Evolutionary conservation across 345 rosid genomes (phyloP).

Genomic region (Bruguiera sexangula): DNA sequence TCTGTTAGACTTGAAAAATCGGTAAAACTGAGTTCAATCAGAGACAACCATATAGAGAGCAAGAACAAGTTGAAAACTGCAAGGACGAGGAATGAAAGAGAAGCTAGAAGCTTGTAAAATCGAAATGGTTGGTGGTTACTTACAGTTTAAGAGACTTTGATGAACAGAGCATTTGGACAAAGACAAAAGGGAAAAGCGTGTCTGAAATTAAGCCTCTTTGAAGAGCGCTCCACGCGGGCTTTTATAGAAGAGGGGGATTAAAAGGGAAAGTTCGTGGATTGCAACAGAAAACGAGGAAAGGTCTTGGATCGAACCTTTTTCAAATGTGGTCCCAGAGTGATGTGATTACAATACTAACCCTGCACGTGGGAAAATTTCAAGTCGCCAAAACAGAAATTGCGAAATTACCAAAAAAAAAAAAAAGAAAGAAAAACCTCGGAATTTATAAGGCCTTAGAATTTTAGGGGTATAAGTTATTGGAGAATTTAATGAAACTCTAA

Average conservation of each 20-base stretch:
- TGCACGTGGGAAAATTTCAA: too few species aligned
- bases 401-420: too few species aligned
- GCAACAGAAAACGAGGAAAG: too few species aligned
- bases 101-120: background rate
- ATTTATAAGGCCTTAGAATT: too few species aligned
- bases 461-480: too few species aligned
- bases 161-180: background rate
- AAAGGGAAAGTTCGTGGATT: slow-evolving; percentile 22
- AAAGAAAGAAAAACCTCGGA: too few species aligned
- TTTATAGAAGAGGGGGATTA: slow-evolving; percentile 27
- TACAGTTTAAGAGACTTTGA: slow-evolving; percentile 29
- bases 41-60: background rate
- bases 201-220: slow-evolving; percentile 17
- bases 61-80: background rate
- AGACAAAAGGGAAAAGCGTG: slow-evolving; percentile 5
- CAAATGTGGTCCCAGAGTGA: background rate
- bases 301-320: background rate
- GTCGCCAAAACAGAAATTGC: too few species aligned
- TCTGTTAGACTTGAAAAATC: slow-evolving; percentile 33
- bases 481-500: too few species aligned
- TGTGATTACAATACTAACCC: background rate
- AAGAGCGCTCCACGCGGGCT: background rate
- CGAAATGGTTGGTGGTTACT: slow-evolving; percentile 18
- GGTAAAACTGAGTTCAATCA: slow-evolving; percentile 26
- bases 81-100: background rate